Percentiles rank a stretch among this genome's conserved stretches.
These are phyloP conservation scores for Diospyros lotus DNA, from an alignment of 148 eudicot species.

Conservation along the genomic window DNA sequence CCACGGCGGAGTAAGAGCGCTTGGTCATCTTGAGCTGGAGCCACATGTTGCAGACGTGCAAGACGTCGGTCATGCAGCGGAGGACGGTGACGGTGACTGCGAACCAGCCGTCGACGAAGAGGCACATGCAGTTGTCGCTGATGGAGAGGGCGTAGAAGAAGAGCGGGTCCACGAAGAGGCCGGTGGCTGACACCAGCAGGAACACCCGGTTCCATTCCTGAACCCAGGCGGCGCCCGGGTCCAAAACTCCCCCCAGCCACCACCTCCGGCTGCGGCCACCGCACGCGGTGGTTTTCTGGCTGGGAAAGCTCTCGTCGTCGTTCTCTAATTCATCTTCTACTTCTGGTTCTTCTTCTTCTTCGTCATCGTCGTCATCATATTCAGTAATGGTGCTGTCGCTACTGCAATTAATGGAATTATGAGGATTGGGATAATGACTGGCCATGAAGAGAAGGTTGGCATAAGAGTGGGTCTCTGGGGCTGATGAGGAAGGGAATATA, in stretches of 20 bases:
- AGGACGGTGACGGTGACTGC: slow-evolving; percentile 63
- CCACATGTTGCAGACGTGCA: slow-evolving; percentile 90
- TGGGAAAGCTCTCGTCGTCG: slow-evolving; percentile 14
- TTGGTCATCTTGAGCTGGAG: slow-evolving; percentile 54
- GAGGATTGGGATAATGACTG: no score
- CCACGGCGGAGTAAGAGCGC: slow-evolving; percentile 9
- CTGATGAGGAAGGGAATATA: slow-evolving; percentile 8
- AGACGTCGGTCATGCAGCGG: slow-evolving; percentile 72
- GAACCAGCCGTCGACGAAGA: slow-evolving; percentile 95
- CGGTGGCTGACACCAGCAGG: slow-evolving; percentile 63
- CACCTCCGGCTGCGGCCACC: slow-evolving; percentile 7
- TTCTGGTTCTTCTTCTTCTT: slow-evolving; percentile 18
- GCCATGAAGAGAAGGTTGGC: not conserved
- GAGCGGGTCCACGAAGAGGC: slow-evolving; percentile 83
- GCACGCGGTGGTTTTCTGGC: not conserved
- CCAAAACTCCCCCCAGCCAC: slow-evolving; percentile 33
- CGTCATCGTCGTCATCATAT: slow-evolving; percentile 13
- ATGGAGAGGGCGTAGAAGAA: slow-evolving; percentile 83
- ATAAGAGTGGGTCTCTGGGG: not conserved
- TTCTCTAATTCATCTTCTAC: slow-evolving; percentile 10
- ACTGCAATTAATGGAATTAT: no score
- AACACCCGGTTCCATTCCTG: slow-evolving; percentile 84
- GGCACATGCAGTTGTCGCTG: slow-evolving; percentile 62
- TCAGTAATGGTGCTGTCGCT: not conserved
- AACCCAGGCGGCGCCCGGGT: slow-evolving; percentile 68